phyloP scores from a whole-genome alignment of 2,329 filamentous ascomycete genomes.

The Aspergillus pseudoglaucus region DNA sequence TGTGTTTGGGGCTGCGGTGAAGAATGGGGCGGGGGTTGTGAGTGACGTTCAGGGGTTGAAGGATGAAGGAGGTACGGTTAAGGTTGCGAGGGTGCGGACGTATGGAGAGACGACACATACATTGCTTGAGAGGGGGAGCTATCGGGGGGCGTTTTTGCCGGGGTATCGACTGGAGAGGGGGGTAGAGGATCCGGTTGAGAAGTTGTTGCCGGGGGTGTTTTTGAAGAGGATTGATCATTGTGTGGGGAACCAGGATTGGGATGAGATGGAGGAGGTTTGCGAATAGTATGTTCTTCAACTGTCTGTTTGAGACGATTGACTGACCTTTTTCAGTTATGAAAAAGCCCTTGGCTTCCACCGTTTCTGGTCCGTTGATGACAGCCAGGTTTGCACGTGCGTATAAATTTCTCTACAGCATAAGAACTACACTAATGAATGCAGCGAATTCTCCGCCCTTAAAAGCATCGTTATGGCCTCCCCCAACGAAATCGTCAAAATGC shows the following conservation, averaged over 20 bases:
- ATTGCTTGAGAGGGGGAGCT: conserved; percentile 65
- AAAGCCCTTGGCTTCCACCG: conserved; percentile 85
- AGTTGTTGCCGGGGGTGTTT: conserved; percentile 55
- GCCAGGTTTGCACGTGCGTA: conserved; percentile 66
- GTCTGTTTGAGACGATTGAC: not conserved
- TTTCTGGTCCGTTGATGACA: conserved; percentile 96
- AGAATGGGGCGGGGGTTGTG: conserved; percentile 36
- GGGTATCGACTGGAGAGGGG: conserved; percentile 60
- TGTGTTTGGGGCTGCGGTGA: conserved; percentile 69
- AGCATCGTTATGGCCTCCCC: conserved; percentile 84
- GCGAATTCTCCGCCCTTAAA: conserved; percentile 79
- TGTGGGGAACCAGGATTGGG: conserved; percentile 94
- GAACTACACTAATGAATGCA: conserved; percentile 7
- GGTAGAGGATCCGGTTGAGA: conserved; percentile 40
- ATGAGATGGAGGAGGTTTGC: conserved; percentile 67
- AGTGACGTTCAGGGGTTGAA: conserved; percentile 49
- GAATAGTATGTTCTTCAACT: conserved; percentile 48
- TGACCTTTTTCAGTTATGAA: conserved; percentile 59
- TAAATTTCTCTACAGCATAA: no score
- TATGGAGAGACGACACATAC: conserved; percentile 97
- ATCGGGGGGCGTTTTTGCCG: conserved; percentile 73
- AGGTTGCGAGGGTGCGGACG: conserved; percentile 74
- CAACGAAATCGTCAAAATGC: conserved; percentile 90
- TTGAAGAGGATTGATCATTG: conserved; percentile 86
- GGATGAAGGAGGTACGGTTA: conserved; percentile 61